phyloP scores from a whole-genome alignment of 2,329 filamentous ascomycete genomes.

The Monosporascus sp. region DNA sequence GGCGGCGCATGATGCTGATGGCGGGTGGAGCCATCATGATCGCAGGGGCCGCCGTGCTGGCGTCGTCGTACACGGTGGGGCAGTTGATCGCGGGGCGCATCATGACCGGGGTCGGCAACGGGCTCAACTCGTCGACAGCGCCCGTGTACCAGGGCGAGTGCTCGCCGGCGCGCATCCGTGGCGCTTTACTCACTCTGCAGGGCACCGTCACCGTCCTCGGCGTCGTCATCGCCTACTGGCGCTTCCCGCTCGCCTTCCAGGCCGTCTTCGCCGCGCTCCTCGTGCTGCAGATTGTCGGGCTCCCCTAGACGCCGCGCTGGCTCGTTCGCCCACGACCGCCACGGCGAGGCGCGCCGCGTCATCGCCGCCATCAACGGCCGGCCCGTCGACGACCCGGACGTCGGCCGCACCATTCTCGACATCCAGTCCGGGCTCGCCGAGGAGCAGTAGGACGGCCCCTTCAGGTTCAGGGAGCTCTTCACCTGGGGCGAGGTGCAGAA shows the following conservation, averaged over 20 bases:
- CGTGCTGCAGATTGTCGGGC: slow-evolving; percentile 27
- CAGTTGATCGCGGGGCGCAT: slow-evolving; percentile 42
- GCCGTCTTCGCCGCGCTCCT: slow-evolving; percentile 32
- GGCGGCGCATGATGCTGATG: slow-evolving; percentile 37
- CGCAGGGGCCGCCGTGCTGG: slow-evolving; percentile 36
- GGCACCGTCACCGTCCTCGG: slow-evolving; percentile 42
- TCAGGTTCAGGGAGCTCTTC: slow-evolving; percentile 17
- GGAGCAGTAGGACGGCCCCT: slow-evolving; percentile 14
- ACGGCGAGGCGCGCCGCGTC: slow-evolving; percentile 22
- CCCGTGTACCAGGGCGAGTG: slow-evolving; percentile 32
- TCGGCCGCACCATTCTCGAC: slow-evolving; percentile 8
- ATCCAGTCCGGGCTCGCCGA: slow-evolving; percentile 14
- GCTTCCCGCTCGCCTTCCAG: slow-evolving; percentile 39
- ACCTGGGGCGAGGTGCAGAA: slow-evolving; percentile 18
- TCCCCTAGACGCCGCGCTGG: slow-evolving; percentile 35
- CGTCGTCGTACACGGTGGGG: slow-evolving; percentile 30
- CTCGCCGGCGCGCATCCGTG: slow-evolving; percentile 36
- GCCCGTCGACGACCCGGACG: slow-evolving; percentile 12
- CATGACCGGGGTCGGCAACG: slow-evolving; percentile 38
- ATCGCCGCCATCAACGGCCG: slow-evolving; percentile 11
- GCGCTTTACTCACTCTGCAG: slow-evolving; percentile 44
- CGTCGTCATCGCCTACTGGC: slow-evolving; percentile 40
- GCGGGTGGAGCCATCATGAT: slow-evolving; percentile 37
- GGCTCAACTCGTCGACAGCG: slow-evolving; percentile 34
- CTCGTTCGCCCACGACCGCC: slow-evolving; percentile 28